Conservation (phyloP, 2,329 filamentous ascomycete species). For the Colletotrichum aenigma region DNA sequence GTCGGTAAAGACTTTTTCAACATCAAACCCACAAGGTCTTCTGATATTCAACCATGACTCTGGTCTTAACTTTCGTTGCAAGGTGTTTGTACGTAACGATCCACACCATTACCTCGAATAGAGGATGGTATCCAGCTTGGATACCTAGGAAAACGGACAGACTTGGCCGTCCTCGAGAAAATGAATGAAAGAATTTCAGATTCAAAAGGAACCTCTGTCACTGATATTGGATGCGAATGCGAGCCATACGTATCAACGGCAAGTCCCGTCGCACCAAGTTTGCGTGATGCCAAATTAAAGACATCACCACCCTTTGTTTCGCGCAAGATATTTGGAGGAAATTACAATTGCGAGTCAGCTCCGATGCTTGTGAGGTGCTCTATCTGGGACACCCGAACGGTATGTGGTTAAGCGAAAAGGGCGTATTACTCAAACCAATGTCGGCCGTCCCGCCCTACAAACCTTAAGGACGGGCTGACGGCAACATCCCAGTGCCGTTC, state of each 20-base stretch:
- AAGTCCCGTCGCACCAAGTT: neutral
- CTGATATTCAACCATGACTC: neutral
- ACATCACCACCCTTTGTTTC: neutral
- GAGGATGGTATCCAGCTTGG: accelerated
- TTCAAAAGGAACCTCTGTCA: accelerated
- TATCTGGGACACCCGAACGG: neutral
- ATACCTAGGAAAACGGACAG: accelerated
- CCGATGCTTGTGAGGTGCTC: neutral
- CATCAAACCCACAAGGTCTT: accelerated
- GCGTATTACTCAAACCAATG: neutral
- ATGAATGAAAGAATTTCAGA: accelerated
- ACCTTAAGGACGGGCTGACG: neutral
- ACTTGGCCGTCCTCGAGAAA: accelerated
- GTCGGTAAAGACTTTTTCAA: accelerated
- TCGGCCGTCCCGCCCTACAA: neutral
- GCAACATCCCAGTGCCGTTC: neutral
- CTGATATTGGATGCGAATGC: neutral
- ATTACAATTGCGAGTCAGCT: neutral
- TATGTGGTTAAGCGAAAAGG: neutral
- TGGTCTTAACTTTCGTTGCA: neutral
- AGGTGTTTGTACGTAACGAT: neutral
- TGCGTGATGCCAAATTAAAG: neutral
- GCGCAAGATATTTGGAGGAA: neutral
- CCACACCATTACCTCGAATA: accelerated
- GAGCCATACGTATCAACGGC: neutral